Evolutionary conservation across 306 rosid species (phyloP).

Genomic region (Styphnolobium japonicum): DNA sequence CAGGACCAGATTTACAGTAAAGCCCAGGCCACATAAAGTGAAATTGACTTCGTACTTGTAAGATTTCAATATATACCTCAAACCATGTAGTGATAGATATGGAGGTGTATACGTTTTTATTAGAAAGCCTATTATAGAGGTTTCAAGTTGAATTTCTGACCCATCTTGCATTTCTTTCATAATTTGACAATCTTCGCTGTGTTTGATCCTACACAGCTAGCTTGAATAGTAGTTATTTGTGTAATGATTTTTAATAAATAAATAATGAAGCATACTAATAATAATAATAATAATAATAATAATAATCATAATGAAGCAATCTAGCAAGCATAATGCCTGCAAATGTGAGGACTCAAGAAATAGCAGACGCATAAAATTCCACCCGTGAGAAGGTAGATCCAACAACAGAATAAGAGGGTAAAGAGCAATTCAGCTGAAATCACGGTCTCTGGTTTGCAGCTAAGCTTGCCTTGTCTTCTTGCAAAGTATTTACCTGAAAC

Average conservation of each 20-base stretch:
- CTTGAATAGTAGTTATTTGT: not conserved
- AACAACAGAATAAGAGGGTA: not conserved
- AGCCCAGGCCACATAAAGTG: not conserved
- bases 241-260: not conserved
- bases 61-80: not conserved
- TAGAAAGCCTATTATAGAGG: not conserved
- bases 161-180: not conserved
- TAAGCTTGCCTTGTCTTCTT: not conserved
- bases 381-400: slow-evolving; percentile 18
- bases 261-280: no score
- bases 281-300: no score
- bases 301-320: not conserved
- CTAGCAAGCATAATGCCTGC: not conserved
- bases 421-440: slow-evolving; percentile 19
- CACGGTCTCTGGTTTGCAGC: slow-evolving; percentile 7
- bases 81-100: not conserved
- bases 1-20: not conserved
- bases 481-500: not conserved
- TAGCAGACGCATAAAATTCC: not conserved
- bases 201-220: no score
- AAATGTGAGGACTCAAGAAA: not conserved
- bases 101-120: not conserved
- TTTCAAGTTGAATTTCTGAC: not conserved
- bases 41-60: not conserved
- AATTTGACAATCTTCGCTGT: not conserved